Base-by-base conservation (phyloP, 129 eudicot genomes). In the Heracleum sosnowskyi region DNA sequence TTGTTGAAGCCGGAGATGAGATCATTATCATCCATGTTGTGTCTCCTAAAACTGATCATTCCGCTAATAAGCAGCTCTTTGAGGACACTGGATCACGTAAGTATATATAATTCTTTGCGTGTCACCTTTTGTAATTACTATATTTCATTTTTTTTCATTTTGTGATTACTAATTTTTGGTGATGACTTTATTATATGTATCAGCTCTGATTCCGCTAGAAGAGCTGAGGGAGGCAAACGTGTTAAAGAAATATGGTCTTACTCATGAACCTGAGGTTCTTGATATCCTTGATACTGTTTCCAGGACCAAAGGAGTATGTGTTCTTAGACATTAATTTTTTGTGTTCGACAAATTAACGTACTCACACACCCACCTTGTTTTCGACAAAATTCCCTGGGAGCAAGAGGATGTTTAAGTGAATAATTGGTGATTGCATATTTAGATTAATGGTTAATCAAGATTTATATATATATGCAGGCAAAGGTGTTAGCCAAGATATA, bases 41-140 rank as follows among this genome's bases (percentile, higher is more conserved):
- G 60, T 92, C 97, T 18, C 86, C 96, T 0, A 92, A 92, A 72
- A 75, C 82, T 78, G 96, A 92, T 64, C 88, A 92, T 63, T 88
- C 97, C 1, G 80, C 85, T 11, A 88, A 88, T 70, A 92, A 92
- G 83, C 86, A 83, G 83, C 96, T 92, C 34, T 90, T 92, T 64
- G 86, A 84, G 16, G 97, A 90, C 62, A 86, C 96, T 15, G 96
- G 93, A 60, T 92, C 97, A 77, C 96, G 96, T 92, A 89, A 22
- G 85, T 60, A 51, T 45, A 62, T 0, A 6, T 40, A 0, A 6
- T 2, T 64, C 39, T 64, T 0, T 8, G 15, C 2, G 45, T 63
- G 18, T 10, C 49, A 63, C 22, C 34, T 41, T 74, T 15, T 71
- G n/a, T n/a, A n/a, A n/a, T n/a, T n/a, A n/a, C n/a, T n/a, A n/a